Evolutionary conservation across 306 rosid genomes (phyloP), one percentile per base, ranked within the genome.

Genomic region (Dalbergia cochinchinensis): DNA sequence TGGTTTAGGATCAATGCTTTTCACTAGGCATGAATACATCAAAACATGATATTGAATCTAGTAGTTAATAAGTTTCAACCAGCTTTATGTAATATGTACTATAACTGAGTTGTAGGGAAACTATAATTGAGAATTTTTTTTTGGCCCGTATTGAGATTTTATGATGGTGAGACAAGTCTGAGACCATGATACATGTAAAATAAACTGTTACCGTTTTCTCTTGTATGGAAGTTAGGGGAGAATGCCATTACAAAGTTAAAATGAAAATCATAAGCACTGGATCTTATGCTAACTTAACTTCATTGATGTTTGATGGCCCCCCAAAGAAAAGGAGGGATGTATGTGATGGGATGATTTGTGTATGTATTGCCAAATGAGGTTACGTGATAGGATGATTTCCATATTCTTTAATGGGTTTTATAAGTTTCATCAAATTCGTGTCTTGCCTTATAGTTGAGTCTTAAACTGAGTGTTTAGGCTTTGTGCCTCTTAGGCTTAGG

Each of bases 41-140:
- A 65, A 64, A 35, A 19, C 8, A 13, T 47, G 57, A 61, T 61
- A 34, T 59, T 79, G 14, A 77, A 71, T 59, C n/a, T 58, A 20
- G 70, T 53, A 15, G 61, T 35, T 77, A 60, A 51, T 58, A 67
- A 77, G 60, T 66, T 59, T 48, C 78, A 47, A 80, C 67, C 72
- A 34, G 76, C 54, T 64, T 54, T 71, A 10, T 77, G 71, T 71
- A 62, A 34, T 7, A 73, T 57, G 71, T 71, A 62, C 44, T 7
- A 73, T 57, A 45, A 10, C 58, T 57, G 53, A 50, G 72, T 67
- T 67, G 47, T 67, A 60, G 14, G 35, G 62, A 60, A 58, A 65
- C 11, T 65, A 45, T 50, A 53, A 53, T 18, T 47, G 70, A 39
- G 61, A 45, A 22, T 31, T 50, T 50, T 4, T 20, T 7, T 58